These are phyloP conservation scores for Colletotrichum scovillei DNA, from an alignment of 2,329 filamentous ascomycete genomes.

Conservation along the genomic window DNA sequence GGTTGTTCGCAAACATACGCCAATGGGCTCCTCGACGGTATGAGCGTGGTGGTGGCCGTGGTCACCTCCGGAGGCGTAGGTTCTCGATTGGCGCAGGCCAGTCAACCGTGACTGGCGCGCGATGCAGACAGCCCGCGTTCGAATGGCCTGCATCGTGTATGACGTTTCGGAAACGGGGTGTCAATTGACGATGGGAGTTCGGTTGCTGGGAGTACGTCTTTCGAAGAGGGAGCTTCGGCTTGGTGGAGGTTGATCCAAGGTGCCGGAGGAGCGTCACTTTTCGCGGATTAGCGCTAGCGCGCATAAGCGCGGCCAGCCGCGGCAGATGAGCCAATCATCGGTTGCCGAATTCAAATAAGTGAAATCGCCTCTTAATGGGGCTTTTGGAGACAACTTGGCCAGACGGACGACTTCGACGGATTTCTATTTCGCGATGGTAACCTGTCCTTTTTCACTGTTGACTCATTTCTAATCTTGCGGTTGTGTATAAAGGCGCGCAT, in stretches of 20 bases:
- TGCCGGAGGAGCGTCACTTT: slow-evolving; percentile 31
- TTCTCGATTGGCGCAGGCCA: slow-evolving; percentile 51
- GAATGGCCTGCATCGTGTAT: slow-evolving; percentile 50
- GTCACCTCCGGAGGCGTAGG: slow-evolving; percentile 63
- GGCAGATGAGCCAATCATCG: slow-evolving; percentile 19
- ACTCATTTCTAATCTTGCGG: slow-evolving; percentile 19
- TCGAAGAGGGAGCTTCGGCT: slow-evolving; percentile 29
- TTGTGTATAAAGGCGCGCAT: not conserved
- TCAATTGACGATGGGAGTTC: slow-evolving; percentile 30
- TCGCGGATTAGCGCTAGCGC: slow-evolving; percentile 24
- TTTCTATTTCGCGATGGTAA: slow-evolving; percentile 32
- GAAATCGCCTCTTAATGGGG: slow-evolving; percentile 26
- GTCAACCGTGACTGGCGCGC: slow-evolving; percentile 50
- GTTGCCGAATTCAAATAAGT: slow-evolving; percentile 37
- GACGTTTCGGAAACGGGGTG: slow-evolving; percentile 14
- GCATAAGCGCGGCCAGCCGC: not conserved
- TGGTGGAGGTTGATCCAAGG: slow-evolving; percentile 29
- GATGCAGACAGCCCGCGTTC: slow-evolving; percentile 48
- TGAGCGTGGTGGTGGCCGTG: slow-evolving; percentile 58
- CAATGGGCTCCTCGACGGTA: slow-evolving; percentile 64
- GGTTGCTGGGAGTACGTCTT: slow-evolving; percentile 6
- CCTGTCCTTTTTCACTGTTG: slow-evolving; percentile 34
- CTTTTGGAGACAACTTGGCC: slow-evolving; percentile 34
- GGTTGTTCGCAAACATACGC: slow-evolving; percentile 56
- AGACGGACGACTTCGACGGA: slow-evolving; percentile 27